Conservation (phyloP, 345 rosid species). For the Lepidium africanum region DNA sequence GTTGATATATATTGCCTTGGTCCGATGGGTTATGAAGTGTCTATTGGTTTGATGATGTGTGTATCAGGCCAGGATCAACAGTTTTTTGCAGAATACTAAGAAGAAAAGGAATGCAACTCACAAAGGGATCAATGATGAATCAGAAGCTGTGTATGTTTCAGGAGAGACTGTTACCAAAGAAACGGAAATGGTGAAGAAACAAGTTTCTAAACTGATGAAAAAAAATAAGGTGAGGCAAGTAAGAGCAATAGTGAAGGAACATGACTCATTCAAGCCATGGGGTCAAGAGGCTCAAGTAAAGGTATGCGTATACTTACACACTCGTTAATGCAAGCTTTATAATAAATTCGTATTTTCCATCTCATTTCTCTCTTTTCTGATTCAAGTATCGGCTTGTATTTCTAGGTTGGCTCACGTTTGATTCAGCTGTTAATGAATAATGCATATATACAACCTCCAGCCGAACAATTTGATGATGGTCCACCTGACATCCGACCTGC, state of each 20-base stretch:
- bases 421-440: slow-evolving; percentile 77
- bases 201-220: slow-evolving; percentile 49
- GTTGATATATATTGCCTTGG: neutral
- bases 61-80: slow-evolving; percentile 61
- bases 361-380: slow-evolving; percentile 1
- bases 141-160: slow-evolving; percentile 31
- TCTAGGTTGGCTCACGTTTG: slow-evolving; percentile 84
- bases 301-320: slow-evolving; percentile 39
- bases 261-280: slow-evolving; percentile 68
- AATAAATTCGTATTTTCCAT: neutral
- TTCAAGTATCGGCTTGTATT: slow-evolving; percentile 15
- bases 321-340: neutral
- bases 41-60: slow-evolving; percentile 15
- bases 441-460: slow-evolving; percentile 86
- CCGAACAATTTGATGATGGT: slow-evolving; percentile 61
- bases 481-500: slow-evolving; percentile 93
- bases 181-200: slow-evolving; percentile 52
- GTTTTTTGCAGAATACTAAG: slow-evolving; percentile 65
- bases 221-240: slow-evolving; percentile 58
- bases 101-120: slow-evolving; percentile 34
- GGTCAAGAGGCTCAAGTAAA: slow-evolving; percentile 84
- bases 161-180: slow-evolving; percentile 35
- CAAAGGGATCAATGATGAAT: slow-evolving; percentile 22
- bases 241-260: slow-evolving; percentile 47
- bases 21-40: neutral